phyloP scores from a whole-genome alignment of 208 protist species.

The Wallacemonas rigidus region DNA sequence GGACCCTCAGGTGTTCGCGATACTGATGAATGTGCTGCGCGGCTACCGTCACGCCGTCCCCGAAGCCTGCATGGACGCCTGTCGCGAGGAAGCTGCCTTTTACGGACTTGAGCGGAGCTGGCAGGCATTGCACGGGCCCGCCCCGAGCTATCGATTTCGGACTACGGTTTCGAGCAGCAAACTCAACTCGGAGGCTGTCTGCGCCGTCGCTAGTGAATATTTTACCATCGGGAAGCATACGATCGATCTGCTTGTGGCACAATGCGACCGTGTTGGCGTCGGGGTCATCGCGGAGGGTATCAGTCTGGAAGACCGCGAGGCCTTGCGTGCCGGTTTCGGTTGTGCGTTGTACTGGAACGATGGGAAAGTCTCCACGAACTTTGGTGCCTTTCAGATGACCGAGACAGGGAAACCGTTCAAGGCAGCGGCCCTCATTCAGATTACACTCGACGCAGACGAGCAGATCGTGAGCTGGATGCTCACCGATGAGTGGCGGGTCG shows the following conservation, averaged over 20 bases:
- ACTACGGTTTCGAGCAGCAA: conserved; percentile 16
- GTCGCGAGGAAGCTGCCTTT: conserved; percentile 45
- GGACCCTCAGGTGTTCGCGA: conserved; percentile 41
- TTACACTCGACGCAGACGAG: conserved; percentile 61
- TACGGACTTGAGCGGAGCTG: conserved; percentile 60
- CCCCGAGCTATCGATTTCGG: not conserved
- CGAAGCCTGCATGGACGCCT: conserved; percentile 35
- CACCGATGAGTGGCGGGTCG: conserved; percentile 43
- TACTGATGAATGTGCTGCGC: conserved; percentile 67
- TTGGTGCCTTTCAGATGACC: conserved; percentile 30
- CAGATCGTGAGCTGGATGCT: conserved; percentile 56
- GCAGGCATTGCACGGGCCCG: conserved; percentile 25
- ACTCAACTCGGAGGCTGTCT: conserved; percentile 46
- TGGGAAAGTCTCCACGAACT: conserved; percentile 52
- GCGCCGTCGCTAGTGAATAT: conserved; percentile 51
- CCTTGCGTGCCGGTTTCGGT: conserved; percentile 11
- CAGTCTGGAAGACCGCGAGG: conserved; percentile 14
- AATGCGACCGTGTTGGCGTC: conserved; percentile 55
- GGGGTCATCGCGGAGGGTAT: conserved; percentile 38
- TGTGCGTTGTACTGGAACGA: conserved; percentile 77
- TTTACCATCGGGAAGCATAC: conserved; percentile 37
- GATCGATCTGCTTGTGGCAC: conserved; percentile 51
- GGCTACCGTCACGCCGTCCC: conserved; percentile 55
- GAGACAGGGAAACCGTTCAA: conserved; percentile 45
- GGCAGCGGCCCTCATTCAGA: conserved; percentile 29